phyloP scores from a whole-genome alignment of 2,329 filamentous ascomycete species.

The Scortechinia acanthostroma region DNA sequence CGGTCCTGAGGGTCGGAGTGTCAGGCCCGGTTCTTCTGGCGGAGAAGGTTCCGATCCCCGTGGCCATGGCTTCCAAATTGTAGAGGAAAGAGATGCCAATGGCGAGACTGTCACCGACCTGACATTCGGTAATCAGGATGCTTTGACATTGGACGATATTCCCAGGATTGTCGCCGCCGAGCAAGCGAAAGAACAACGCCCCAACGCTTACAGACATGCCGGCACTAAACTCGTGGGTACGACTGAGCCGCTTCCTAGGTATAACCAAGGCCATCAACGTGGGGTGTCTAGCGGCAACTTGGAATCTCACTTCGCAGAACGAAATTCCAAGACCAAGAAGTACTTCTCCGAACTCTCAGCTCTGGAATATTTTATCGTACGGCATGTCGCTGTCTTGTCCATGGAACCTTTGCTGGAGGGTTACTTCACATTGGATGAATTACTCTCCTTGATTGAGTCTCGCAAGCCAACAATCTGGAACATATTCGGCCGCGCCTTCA shows the following conservation, averaged over 20 bases:
- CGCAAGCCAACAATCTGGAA: slow-evolving; percentile 95
- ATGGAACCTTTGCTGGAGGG: slow-evolving; percentile 88
- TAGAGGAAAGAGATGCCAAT: slow-evolving; percentile 70
- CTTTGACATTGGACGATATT: slow-evolving; percentile 90
- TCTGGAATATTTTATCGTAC: slow-evolving; percentile 93
- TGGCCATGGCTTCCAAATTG: slow-evolving; percentile 64
- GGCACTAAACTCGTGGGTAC: slow-evolving; percentile 61
- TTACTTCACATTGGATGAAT: slow-evolving; percentile 87
- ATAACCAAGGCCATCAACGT: slow-evolving; percentile 32
- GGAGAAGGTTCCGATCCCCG: slow-evolving; percentile 43
- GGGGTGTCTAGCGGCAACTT: slow-evolving; percentile 49
- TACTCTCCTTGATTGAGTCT: slow-evolving; percentile 86
- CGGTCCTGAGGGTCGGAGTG: slow-evolving; percentile 64
- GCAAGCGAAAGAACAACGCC: slow-evolving; percentile 77
- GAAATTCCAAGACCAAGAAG: slow-evolving; percentile 57
- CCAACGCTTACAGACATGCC: slow-evolving; percentile 67
- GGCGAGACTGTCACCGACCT: slow-evolving; percentile 52
- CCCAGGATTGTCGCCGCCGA: slow-evolving; percentile 91
- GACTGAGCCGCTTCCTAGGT: background rate
- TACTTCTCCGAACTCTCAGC: slow-evolving; percentile 96
- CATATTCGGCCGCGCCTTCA: slow-evolving; percentile 94
- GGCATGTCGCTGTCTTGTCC: slow-evolving; percentile 86
- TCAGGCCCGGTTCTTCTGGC: slow-evolving; percentile 67
- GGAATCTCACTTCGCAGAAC: slow-evolving; percentile 62
- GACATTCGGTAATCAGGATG: slow-evolving; percentile 84